phyloP scores from a whole-genome alignment of 1,284 basidiomycete species.

The Baeospora myosura region DNA sequence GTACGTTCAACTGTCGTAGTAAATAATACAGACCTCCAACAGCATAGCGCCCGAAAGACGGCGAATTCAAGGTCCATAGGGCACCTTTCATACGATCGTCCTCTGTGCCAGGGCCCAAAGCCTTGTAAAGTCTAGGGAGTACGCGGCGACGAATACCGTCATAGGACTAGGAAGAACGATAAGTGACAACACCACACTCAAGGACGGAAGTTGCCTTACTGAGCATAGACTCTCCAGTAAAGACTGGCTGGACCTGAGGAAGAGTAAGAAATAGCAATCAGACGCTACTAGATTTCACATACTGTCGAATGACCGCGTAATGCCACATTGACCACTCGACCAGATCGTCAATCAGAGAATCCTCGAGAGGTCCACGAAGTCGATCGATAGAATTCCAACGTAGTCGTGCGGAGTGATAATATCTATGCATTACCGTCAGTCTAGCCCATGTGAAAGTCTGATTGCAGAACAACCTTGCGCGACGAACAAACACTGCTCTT shows the following conservation, averaged over 20 bases:
- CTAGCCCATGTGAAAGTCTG: not conserved
- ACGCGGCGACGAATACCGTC: conserved; percentile 69
- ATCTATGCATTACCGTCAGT: conserved; percentile 28
- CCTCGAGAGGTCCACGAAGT: conserved; percentile 62
- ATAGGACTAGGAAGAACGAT: conserved; percentile 43
- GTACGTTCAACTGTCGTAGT: too few species aligned
- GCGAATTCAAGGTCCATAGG: conserved; percentile 72
- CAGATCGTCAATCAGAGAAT: conserved; percentile 73
- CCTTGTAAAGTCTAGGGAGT: conserved; percentile 60
- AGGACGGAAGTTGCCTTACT: conserved; percentile 26
- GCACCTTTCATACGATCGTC: conserved; percentile 92
- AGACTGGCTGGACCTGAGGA: conserved; percentile 47
- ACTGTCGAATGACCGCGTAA: conserved; percentile 63
- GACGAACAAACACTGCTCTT: conserved; percentile 55
- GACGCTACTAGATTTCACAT: conserved; percentile 19
- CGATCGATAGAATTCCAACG: conserved; percentile 71
- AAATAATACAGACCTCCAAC: conserved; percentile 36
- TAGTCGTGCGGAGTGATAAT: conserved; percentile 61
- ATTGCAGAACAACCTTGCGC: conserved; percentile 49
- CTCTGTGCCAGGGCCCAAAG: conserved; percentile 67
- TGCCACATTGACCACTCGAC: conserved; percentile 83
- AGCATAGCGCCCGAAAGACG: conserved; percentile 62
- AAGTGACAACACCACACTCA: not conserved
- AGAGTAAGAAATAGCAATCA: not conserved
- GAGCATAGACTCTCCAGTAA: conserved; percentile 51